Evolutionary conservation across 1,284 basidiomycete genomes (phyloP), one percentile per base, ranked within the genome.

Genomic region (Binderoboletus segoi): DNA sequence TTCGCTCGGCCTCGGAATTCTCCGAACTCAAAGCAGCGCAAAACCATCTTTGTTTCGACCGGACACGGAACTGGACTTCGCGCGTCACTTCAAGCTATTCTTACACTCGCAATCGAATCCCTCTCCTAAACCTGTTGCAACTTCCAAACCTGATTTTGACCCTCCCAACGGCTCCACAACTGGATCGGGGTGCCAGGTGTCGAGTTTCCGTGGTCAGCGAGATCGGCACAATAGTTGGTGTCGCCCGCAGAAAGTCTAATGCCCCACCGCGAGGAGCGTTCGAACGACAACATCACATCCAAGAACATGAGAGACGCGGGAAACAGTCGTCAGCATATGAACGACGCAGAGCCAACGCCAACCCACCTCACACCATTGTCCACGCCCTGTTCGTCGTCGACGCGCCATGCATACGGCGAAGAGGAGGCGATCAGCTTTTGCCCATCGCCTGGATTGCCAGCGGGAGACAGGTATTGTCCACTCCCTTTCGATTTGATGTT

Each of bases 401-500:
- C 74, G 52, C 75, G 65, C 81, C 81, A 82, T 23, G 65, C 57
- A 53, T 75, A 78, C 1, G 75, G 74, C 1, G 67, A 67, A 0
- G 67, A 56, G 10, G 66, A 61, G 4, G 68, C 77, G 3, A 78
- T 62, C 13, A 82, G 62, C 15, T 59, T 67, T 32, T 46, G 41
- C 0, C 62, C 71, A 24, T 72, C 51, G 18, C 16, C 0, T 70
- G 63, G 52, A 0, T 68, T 57, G 6, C 59, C 63, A 0, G 72
- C 73, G 11, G 77, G 59, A 1, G 72, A 70, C 20, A 85, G 74
- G 66, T 78, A 84, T 13, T 73, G 58, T 0, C 73, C 73, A 8
- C 71, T 67, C 11, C 69, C 67, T 8, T 60, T 66, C 18, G 76
- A 77, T 43, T 75, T 78, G 68, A 85, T 71, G 3, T 71, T 69